Conservation (phyloP, 106 monocot species). For the Acanthochlamys bracteata region DNA sequence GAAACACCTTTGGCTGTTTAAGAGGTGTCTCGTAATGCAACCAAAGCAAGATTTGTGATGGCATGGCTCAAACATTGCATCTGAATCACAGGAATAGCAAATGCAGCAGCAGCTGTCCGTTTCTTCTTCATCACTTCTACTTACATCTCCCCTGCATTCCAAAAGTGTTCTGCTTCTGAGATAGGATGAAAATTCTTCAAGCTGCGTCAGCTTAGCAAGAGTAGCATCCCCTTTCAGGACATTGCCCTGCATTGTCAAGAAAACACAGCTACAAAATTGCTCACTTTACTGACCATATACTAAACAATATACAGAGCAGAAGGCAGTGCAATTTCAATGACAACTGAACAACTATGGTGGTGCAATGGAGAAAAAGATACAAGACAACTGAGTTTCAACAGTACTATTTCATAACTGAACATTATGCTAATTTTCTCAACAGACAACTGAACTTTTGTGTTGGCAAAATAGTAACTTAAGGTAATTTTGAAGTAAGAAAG, state of each 20-base stretch:
- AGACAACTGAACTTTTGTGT: no score
- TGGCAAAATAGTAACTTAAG: no score
- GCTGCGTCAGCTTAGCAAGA: conserved; percentile 45
- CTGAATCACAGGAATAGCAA: conserved; percentile 58
- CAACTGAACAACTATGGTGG: background rate
- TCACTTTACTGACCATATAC: background rate
- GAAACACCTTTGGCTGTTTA: conserved; percentile 88
- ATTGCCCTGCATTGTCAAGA: conserved; percentile 36
- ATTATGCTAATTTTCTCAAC: no score
- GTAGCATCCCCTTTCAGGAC: conserved; percentile 64
- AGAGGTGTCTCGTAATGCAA: conserved; percentile 85
- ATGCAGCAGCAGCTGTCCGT: conserved; percentile 69
- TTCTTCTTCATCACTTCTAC: conserved; percentile 22
- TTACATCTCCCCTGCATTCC: conserved; percentile 11
- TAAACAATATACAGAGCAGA: background rate
- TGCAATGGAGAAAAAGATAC: no score
- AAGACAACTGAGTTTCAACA: no score
- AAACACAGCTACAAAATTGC: background rate
- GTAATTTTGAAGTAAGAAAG: no score
- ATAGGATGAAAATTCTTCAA: conserved; percentile 55
- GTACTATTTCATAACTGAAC: no score
- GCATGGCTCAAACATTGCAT: conserved; percentile 84
- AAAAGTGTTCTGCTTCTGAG: conserved; percentile 36
- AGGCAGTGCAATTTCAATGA: background rate
- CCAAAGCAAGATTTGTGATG: conserved; percentile 78